phyloP scores from a whole-genome alignment of 106 monocot genomes.

The Gastrodia elata region DNA sequence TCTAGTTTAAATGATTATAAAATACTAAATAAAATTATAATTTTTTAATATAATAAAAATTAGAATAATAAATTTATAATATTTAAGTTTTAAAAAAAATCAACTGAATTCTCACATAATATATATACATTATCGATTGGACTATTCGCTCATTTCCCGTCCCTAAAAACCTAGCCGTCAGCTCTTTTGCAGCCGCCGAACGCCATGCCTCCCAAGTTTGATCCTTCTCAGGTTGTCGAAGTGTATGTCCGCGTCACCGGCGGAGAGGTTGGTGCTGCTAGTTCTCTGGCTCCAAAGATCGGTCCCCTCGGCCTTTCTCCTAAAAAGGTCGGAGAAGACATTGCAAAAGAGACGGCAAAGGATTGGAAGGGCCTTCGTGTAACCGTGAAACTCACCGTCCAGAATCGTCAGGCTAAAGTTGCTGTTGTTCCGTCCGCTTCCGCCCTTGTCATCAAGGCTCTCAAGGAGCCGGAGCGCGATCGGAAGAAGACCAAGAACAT shows the following conservation, averaged over 20 bases:
- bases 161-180: not conserved
- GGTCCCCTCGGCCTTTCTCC: conserved; percentile 57
- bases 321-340: conserved; percentile 65
- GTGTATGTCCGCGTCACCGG: conserved; percentile 64
- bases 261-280: conserved; percentile 59
- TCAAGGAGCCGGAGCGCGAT: conserved; percentile 64
- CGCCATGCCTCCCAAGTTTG: conserved; percentile 58
- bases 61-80: too few species aligned
- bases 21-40: too few species aligned
- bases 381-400: conserved; percentile 65
- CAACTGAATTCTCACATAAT: too few species aligned
- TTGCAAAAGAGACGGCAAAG: conserved; percentile 60
- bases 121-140: too few species aligned
- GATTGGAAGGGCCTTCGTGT: conserved; percentile 73
- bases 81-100: too few species aligned
- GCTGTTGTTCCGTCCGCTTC: conserved; percentile 56
- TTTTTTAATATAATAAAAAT: too few species aligned
- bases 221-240: conserved; percentile 48
- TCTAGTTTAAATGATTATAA: too few species aligned
- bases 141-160: too few species aligned
- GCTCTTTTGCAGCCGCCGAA: not conserved
- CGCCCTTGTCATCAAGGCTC: conserved; percentile 56
- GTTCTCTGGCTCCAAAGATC: conserved; percentile 57
- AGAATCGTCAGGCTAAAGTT: conserved; percentile 67
- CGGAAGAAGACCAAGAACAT: conserved; percentile 62